Evolutionary conservation across 176 grass and related monocot species (phyloP).

Genomic region (Hordeum vulgare): MorexV3_pseudomolecules_assembly NC_058520.1:134894462-134894961

Average conservation of each 20-base stretch:
- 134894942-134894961: background rate
- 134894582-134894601: too few relatives aligned
- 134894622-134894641: background rate
- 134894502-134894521: background rate
- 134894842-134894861: background rate
- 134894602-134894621: too few relatives aligned
- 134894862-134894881: background rate
- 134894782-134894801: background rate
- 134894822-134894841: background rate
- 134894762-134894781: background rate
- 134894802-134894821: background rate
- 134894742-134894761: too few relatives aligned
- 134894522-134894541: background rate
- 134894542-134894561: background rate
- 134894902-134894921: background rate
- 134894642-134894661: conserved; percentile 1
- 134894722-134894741: background rate
- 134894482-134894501: background rate
- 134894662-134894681: background rate
- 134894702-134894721: background rate
- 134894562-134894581: too few relatives aligned
- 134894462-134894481: background rate
- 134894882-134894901: background rate
- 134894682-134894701: conserved; percentile 19
- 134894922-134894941: background rate